phyloP scores from a whole-genome alignment of 305 asterid species.

The Fraxinus baroniana region DNA sequence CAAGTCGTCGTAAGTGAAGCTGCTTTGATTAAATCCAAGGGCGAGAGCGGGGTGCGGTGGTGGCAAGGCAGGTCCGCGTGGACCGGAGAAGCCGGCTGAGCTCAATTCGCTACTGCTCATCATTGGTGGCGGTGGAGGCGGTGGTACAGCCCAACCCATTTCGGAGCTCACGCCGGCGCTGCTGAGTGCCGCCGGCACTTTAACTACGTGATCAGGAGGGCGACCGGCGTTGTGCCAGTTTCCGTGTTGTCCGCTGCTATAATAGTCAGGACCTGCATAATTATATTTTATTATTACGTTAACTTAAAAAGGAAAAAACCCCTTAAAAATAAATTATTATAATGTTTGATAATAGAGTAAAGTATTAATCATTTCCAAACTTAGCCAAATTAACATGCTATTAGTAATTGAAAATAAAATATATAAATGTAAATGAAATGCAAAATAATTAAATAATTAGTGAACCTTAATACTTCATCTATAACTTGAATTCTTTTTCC shows the following conservation, averaged over 20 bases:
- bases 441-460: too few relatives aligned
- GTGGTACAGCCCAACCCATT: constrained; percentile 44
- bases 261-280: constrained; percentile 32
- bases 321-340: too few relatives aligned
- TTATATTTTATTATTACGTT: too few relatives aligned
- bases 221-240: constrained; percentile 36
- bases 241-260: constrained; percentile 20
- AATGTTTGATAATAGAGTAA: too few relatives aligned
- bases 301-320: not conserved
- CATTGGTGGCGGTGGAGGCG: constrained; percentile 65
- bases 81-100: constrained; percentile 52
- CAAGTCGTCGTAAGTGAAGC: constrained; percentile 58
- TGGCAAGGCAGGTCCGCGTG: constrained; percentile 36
- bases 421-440: not conserved
- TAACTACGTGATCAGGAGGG: constrained; percentile 23
- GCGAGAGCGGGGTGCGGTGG: constrained; percentile 55
- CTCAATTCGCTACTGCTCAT: constrained; percentile 53
- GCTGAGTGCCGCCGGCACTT: constrained; percentile 32
- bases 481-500: too few relatives aligned
- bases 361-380: too few relatives aligned
- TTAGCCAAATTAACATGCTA: too few relatives aligned
- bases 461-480: too few relatives aligned
- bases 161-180: constrained; percentile 52
- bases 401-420: too few relatives aligned
- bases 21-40: constrained; percentile 57